Evolutionary conservation across 129 eudicot species (phyloP).

Genomic region (Artemisia argyi): DNA sequence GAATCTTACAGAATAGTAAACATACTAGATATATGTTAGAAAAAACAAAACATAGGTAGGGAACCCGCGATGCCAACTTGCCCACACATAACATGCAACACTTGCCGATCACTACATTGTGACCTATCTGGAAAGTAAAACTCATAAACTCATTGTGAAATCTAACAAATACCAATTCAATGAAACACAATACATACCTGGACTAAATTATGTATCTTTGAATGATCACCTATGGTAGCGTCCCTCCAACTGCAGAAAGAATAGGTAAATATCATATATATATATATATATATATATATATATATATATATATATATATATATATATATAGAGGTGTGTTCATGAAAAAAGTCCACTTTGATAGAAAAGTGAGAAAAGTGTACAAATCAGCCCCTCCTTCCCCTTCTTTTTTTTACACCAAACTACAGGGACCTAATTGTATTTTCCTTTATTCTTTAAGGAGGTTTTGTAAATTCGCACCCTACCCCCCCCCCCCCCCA

Average conservation of each 20-base stretch:
- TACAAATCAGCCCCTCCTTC: too few species aligned
- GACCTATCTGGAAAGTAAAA: constrained; percentile 69
- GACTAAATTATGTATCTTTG: constrained; percentile 92
- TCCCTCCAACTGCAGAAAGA: constrained; percentile 86
- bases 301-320: too few species aligned
- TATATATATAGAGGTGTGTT: too few species aligned
- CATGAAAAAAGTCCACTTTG: too few species aligned
- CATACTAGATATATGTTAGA: not conserved
- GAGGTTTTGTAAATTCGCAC: too few species aligned
- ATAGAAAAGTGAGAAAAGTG: too few species aligned
- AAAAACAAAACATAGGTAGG: constrained; percentile 48
- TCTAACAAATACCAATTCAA: not conserved
- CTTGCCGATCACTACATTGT: constrained; percentile 81
- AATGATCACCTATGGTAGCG: constrained; percentile 69
- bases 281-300: too few species aligned
- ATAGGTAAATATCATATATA: constrained; percentile 8
- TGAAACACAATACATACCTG: constrained; percentile 48
- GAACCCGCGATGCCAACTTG: constrained; percentile 98
- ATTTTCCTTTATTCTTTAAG: too few species aligned
- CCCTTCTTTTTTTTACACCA: too few species aligned
- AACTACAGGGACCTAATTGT: too few species aligned
- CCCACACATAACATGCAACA: constrained; percentile 84
- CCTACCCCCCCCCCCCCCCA: too few species aligned
- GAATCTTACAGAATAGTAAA: not conserved
- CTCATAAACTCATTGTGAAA: constrained; percentile 2